These are phyloP conservation scores for Saccharum hybrid DNA, from an alignment of 202 grass and related monocot genomes.

Conservation along the genomic window DNA sequence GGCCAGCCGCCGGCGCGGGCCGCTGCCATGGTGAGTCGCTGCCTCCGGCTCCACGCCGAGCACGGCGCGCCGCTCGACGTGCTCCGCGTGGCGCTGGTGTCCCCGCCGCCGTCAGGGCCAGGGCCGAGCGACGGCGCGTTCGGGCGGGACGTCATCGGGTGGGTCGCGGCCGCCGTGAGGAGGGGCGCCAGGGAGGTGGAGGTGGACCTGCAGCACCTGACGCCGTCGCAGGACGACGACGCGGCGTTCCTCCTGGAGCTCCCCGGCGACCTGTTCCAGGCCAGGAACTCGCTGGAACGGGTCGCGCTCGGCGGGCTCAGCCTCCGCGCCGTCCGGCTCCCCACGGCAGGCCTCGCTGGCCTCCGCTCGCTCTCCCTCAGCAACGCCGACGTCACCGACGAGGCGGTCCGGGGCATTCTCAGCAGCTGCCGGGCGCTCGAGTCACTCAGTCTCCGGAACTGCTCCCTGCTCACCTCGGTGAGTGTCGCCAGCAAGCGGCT, in stretches of 20 bases:
- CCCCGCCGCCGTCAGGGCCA: too few species aligned
- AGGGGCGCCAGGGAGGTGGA: slow-evolving; percentile 43
- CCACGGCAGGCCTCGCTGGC: background rate
- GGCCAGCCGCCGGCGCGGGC: slow-evolving; percentile 32
- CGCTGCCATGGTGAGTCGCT: slow-evolving; percentile 25
- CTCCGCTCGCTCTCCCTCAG: too few species aligned
- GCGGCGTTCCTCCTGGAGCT: slow-evolving; percentile 34
- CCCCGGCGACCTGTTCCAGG: slow-evolving; percentile 36
- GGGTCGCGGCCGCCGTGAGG: slow-evolving; percentile 9
- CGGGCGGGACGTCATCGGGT: slow-evolving; percentile 28
- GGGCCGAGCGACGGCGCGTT: background rate
- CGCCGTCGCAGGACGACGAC: slow-evolving; percentile 10
- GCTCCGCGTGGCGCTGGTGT: slow-evolving; percentile 40
- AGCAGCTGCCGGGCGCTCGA: too few species aligned
- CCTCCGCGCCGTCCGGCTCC: slow-evolving; percentile 2
- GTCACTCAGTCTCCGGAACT: too few species aligned
- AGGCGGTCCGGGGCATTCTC: too few species aligned
- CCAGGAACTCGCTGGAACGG: slow-evolving; percentile 35
- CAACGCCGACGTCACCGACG: too few species aligned
- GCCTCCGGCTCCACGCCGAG: slow-evolving; percentile 46
- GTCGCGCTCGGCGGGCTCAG: slow-evolving; percentile 47
- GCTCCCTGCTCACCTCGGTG: too few species aligned
- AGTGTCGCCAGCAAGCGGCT: too few species aligned
- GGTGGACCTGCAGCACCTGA: slow-evolving; percentile 32
- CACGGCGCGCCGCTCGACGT: slow-evolving; percentile 22